A percentile compares a stretch with the other conserved stretches of the same genome.
Evolutionary conservation across 2,329 filamentous ascomycete species (phyloP).

Genomic region (Pseudocercospora ulei): DNA sequence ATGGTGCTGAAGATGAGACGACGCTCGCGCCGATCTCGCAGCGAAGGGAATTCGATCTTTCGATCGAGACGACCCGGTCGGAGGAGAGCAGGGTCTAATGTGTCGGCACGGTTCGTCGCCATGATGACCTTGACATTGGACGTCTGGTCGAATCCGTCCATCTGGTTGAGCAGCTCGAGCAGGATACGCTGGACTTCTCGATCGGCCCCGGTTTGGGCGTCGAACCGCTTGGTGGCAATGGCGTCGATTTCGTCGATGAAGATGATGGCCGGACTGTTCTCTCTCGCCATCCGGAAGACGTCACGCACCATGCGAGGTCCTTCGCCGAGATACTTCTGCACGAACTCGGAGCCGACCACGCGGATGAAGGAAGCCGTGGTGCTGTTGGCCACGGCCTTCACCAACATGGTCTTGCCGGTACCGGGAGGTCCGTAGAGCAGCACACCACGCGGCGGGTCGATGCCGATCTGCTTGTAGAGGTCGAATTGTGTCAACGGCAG

Average conservation of each 20-base stretch:
- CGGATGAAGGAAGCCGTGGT: slow-evolving; percentile 98
- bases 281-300: slow-evolving; percentile 96
- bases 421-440: slow-evolving; percentile 92
- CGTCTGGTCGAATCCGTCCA: slow-evolving; percentile 99
- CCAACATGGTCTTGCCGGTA: slow-evolving; percentile 92
- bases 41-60: slow-evolving; percentile 97
- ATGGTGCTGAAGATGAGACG: slow-evolving; percentile 97
- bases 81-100: slow-evolving; percentile 85
- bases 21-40: slow-evolving; percentile 86
- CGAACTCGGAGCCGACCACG: slow-evolving; percentile 95
- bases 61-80: slow-evolving; percentile 90
- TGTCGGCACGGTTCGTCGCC: slow-evolving; percentile 97
- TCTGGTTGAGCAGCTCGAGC: slow-evolving; percentile 94
- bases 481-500: slow-evolving; percentile 95
- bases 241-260: slow-evolving; percentile 99
- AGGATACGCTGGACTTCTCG: slow-evolving; percentile 97
- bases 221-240: slow-evolving; percentile 97
- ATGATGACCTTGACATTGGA: slow-evolving; percentile 99
- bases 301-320: slow-evolving; percentile 98
- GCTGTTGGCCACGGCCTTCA: slow-evolving; percentile 96
- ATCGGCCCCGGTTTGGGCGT: slow-evolving; percentile 95
- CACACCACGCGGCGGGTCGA: slow-evolving; percentile 93
- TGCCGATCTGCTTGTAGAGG: slow-evolving; percentile 98
- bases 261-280: slow-evolving; percentile 97
- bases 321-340: slow-evolving; percentile 97